Evolutionary conservation across 2,329 filamentous ascomycete species (phyloP), one percentile per base, ranked within the genome.

Genomic region (Aspergillus amoenus): DNA sequence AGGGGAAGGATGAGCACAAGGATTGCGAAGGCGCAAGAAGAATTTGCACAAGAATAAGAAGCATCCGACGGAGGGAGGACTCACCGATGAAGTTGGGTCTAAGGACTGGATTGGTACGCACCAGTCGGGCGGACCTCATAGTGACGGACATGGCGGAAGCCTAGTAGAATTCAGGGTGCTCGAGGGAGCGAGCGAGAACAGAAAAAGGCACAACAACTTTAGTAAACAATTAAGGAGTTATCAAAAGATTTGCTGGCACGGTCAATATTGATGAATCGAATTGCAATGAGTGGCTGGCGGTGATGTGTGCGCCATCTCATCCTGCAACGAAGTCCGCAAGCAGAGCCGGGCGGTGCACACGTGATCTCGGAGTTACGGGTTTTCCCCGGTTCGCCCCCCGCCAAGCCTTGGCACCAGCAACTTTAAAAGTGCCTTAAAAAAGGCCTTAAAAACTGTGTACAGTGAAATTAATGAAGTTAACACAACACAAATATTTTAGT

Each of bases 51-150:
- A 7, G 17, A 22, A 27, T 8, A 27, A n/a, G 34, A 37, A 37
- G 15, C 2, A 15, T 9, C 18, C 34, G 13, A 18, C 3, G 21
- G 11, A 24, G n/a, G 11, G 13, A 46, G 46, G 27, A 62, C 67
- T 62, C 64, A 74, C 71, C 64, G 42, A 65, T 58, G 58, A 72
- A 54, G 32, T 63, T 63, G 30, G 72, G 64, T 45, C 69, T 69
- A 58, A 70, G 64, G 39, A 66, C 65, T 58, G 68, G 62, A 51
- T 66, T 70, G 61, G 64, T 71, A 68, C 72, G 74, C 64, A 73
- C 68, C 63, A 76, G 66, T 56, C 67, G 67, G 61, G 71, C 68
- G 55, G 73, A 73, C 64, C 72, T 74, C 71, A 76, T 72, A 30
- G 68, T 68, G 57, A 70, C 71, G 66, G 71, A 72, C 69, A 73